Percentiles rank a stretch among this genome's conserved stretches.
Conservation (phyloP, 2,329 filamentous ascomycete species). For the Aspergillus texensis region DNA sequence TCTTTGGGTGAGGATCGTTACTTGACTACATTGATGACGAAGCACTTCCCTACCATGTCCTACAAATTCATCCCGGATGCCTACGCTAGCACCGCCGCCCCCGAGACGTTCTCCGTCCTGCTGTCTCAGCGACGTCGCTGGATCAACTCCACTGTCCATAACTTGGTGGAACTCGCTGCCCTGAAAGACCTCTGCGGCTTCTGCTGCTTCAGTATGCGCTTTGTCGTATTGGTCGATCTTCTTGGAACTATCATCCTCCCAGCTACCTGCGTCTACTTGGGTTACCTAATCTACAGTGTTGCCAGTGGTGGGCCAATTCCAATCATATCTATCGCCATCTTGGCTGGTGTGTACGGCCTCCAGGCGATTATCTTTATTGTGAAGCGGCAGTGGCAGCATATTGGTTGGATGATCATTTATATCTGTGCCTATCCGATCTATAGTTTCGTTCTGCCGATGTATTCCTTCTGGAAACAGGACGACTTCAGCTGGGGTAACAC, state of each 20-base stretch:
- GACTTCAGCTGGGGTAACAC: slow-evolving; percentile 99
- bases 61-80: slow-evolving; percentile 96
- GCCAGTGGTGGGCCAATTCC: slow-evolving; percentile 77
- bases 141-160: slow-evolving; percentile 99
- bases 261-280: slow-evolving; percentile 83
- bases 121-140: slow-evolving; percentile 97
- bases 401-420: slow-evolving; percentile 99
- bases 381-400: slow-evolving; percentile 96
- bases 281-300: slow-evolving; percentile 81
- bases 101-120: slow-evolving; percentile 89
- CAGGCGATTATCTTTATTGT: slow-evolving; percentile 96
- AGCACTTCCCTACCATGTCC: slow-evolving; percentile 92
- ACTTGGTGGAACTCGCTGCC: slow-evolving; percentile 85
- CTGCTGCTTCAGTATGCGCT: slow-evolving; percentile 98
- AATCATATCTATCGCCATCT: slow-evolving; percentile 81
- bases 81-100: slow-evolving; percentile 89
- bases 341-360: slow-evolving; percentile 90
- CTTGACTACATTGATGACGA: slow-evolving; percentile 96
- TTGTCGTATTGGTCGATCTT: slow-evolving; percentile 92
- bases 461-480: slow-evolving; percentile 99
- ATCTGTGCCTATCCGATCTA: slow-evolving; percentile 93
- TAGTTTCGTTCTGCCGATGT: slow-evolving; percentile 85
- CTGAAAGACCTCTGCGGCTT: slow-evolving; percentile 96
- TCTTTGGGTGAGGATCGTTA: slow-evolving; percentile 96
- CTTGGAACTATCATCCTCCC: slow-evolving; percentile 90